Base-by-base conservation (phyloP, 169 alveolate genomes). In the Plasmodium fragile region DNA sequence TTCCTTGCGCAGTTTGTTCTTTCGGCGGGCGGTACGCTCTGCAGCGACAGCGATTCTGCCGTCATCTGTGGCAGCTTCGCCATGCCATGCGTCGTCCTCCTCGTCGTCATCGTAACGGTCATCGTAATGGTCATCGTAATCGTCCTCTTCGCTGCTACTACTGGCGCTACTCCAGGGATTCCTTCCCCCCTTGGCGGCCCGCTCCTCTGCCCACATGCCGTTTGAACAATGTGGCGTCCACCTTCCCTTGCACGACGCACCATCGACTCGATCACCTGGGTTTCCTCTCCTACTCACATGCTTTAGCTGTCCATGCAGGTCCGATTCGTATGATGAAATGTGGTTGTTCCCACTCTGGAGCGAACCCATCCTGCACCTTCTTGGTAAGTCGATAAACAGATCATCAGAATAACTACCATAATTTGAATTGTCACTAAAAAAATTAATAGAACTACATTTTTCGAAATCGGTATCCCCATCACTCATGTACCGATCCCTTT, bases 341-440 rank as follows among this genome's bases (percentile, higher is more conserved):
- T 25, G 36, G n/a, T 6, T 0, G n/a, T 6, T 0, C 13, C 36
- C n/a, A 22, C 36, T 65, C 1, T 8, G 41, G 28, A 18, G 36
- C 0, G 75, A 65, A 65, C 11, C 36, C 36, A 25, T 18, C n/a
- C 7, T 28, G 75, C 16, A 0, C 36, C 34, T 36, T 7, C 25
- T 3, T 1, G 75, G 5, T 25, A 39, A 7, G n/a, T 65, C 41
- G 2, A 1, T 7, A 65, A 65, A 65, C 52, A 85, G 69, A 36
- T 13, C 22, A 25, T 85, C 84, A 1, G 85, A 39, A 34, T 85
- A 85, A 34, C 75, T 73, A 1, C 45, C 83, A 69, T 75, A 85
- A 69, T 85, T 49, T 4, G 93, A 73, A 22, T 85, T 82, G 39
- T 85, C 85, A 85, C 93, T 85, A 32, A 85, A 77, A 75, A 85